A percentile compares a stretch with the other conserved stretches of the same genome.
phyloP scores from a whole-genome alignment of 2,329 filamentous ascomycete genomes.

The Karstenula rhodostoma region DNA sequence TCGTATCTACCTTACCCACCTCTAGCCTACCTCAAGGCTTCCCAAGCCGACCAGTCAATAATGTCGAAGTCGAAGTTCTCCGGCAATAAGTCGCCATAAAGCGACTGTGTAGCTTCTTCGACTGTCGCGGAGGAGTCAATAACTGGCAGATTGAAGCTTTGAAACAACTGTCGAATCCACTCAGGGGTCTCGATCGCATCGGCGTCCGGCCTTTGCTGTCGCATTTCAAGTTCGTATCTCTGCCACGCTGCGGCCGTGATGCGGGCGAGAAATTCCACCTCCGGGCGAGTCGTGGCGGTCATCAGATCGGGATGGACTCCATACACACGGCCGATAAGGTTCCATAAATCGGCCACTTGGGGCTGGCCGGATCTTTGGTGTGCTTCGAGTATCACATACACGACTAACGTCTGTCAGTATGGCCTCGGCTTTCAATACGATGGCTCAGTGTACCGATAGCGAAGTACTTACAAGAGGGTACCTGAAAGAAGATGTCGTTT shows the following conservation, averaged over 20 bases:
- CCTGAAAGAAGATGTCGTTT: background rate
- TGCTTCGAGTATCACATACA: background rate
- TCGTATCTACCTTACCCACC: too few relatives aligned
- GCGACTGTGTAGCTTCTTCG: background rate
- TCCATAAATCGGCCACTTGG: background rate
- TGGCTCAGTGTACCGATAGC: background rate
- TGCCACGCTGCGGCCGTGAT: conserved; percentile 1
- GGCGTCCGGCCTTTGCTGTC: background rate
- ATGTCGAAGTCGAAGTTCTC: background rate
- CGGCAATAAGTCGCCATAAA: background rate
- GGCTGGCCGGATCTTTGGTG: background rate
- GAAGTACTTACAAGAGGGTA: background rate
- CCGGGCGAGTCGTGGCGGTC: background rate
- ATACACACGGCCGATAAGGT: background rate
- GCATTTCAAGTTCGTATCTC: background rate
- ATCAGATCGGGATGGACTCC: background rate
- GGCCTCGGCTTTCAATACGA: background rate
- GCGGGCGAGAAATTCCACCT: background rate
- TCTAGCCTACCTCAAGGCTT: background rate
- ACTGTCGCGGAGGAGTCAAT: background rate
- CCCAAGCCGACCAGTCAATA: conserved; percentile 1
- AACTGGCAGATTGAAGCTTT: background rate
- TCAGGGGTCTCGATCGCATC: background rate
- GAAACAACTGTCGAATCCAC: background rate
- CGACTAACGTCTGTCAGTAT: too few relatives aligned